Evolutionary conservation across 2,329 filamentous ascomycete species (phyloP), one percentile per base, ranked within the genome.

Genomic region (Ceratocystis lukuohia): DNA sequence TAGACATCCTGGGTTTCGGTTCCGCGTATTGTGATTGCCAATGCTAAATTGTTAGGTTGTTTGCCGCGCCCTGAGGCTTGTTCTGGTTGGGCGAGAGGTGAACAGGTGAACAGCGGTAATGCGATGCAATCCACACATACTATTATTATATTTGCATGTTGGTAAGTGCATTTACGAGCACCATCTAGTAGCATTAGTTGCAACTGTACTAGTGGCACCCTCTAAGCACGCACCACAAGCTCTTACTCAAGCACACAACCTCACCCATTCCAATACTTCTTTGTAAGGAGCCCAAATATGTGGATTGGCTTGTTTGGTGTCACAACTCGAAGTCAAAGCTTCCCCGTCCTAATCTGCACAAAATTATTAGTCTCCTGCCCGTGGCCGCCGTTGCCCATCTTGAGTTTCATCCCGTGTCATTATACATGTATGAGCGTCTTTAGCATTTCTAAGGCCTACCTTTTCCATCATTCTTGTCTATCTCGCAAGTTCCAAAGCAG

Each of bases 231-330:
- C 37, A 15, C 37, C 37, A 41, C 37, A 41, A 41, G 12, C 37
- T 4, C 37, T 41, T 15, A 12, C 37, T 41, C 37, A 15, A 41
- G 12, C 37, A 41, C 37, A 41, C 12, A 41, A 41, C 10, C 37
- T 15, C 37, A 0, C 10, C 37, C 37, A 41, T 41, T 41, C 48
- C 48, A 53, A 28, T 53, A 3, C 48, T 25, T 28, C 48, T 28
- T 22, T 53, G 5, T 7, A 50, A 28, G 12, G 56, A 59, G 56
- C 28, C 25, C 56, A 59, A 37, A 37, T 8, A 22, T 33, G 30
- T n/a, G 17, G 56, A 59, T 59, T 28, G 56, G 56, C 5, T 59
- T 59, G 15, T 28, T 59, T 59, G 28, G 28, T 59, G 56, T 59
- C 15, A 59, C 56, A 30, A 20, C 28, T 30, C 56, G 8, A 20